Evolutionary conservation across 768 basidiomycete species (phyloP), one percentile per base, ranked within the genome.

Genomic region (Coprinellus aureogranulatus): DNA sequence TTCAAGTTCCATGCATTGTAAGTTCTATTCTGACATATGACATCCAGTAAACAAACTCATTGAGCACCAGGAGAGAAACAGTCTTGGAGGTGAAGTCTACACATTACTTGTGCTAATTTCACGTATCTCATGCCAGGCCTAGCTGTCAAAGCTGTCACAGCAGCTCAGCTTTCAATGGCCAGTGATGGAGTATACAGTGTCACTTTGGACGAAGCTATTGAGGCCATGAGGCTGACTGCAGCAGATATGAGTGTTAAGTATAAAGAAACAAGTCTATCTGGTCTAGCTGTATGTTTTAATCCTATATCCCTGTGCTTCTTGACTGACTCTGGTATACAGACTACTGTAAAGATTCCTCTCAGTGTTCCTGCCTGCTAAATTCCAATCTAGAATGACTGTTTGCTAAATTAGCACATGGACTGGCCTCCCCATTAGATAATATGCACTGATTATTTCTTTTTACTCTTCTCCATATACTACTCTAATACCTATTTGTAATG

Each of bases 1-100:
- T 96, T 2, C 93, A 97, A 69, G 92, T 97, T 8, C 95, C 95
- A 5, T 98, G 96, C 68, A 97, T 97, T 57, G 94, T 94, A 72
- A 65, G 88, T 73, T 50, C 31, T 37, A 49, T 52, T 48, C 60
- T 62, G 31, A 18, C 55, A 50, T 34, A 20, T 41, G 45, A 6
- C 25, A n/a, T 37, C 18, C 10, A 27, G 27, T 2, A 45, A 27
- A 54, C 39, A 51, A 26, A 23, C 49, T 56, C 16, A 45, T 25
- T 16, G 25, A 46, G 46, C 27, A 9, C 4, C 62, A 89, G 87
- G 89, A 92, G 72, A 83, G 92, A 28, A 93, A 94, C 68, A 91
- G 89, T 70, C 75, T 94, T 23, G 91, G 91, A 75, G 90, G 90
- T 89, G 65, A 44, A 74, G n/a, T n/a, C n/a, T n/a, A n/a, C n/a